A percentile compares a stretch with the other conserved stretches of the same genome.
Evolutionary conservation across 306 rosid genomes (phyloP).

Genomic region (Vachellia collinsii): DNA sequence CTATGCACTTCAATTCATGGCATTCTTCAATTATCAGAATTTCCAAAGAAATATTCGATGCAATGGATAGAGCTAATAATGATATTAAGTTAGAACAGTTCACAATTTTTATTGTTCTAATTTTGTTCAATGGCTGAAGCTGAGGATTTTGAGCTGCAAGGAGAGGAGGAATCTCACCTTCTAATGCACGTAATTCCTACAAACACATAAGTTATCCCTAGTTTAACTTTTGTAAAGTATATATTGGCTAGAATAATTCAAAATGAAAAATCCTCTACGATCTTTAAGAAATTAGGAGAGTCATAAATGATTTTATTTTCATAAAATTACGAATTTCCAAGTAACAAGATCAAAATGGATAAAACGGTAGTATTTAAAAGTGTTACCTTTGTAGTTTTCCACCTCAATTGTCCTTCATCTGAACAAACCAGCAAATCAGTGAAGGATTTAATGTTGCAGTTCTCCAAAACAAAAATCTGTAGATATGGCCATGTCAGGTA

Average conservation of each 20-base stretch:
- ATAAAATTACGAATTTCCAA: not conserved
- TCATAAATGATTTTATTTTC: not conserved
- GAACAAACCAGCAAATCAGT: conserved; percentile 5
- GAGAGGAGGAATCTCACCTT: not conserved
- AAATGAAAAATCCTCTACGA: not conserved
- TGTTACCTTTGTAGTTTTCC: not conserved
- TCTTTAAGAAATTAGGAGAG: not conserved
- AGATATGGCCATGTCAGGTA: conserved; percentile 22
- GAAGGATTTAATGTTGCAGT: not conserved
- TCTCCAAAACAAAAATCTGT: not conserved
- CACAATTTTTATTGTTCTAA: not conserved
- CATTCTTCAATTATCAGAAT: not conserved
- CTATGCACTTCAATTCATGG: not conserved
- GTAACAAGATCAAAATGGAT: not conserved
- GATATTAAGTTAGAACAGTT: not conserved
- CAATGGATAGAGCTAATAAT: not conserved
- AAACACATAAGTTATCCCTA: not conserved
- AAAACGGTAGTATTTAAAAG: not conserved
- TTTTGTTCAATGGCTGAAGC: not conserved
- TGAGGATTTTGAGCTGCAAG: not conserved
- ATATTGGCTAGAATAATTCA: not conserved
- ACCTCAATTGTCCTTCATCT: not conserved
- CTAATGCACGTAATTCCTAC: not conserved
- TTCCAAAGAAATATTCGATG: conserved; percentile 16
- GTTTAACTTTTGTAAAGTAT: not conserved